Evolutionary conservation across 768 basidiomycete genomes (phyloP).

Genomic region (Tricholoma sp.): DNA sequence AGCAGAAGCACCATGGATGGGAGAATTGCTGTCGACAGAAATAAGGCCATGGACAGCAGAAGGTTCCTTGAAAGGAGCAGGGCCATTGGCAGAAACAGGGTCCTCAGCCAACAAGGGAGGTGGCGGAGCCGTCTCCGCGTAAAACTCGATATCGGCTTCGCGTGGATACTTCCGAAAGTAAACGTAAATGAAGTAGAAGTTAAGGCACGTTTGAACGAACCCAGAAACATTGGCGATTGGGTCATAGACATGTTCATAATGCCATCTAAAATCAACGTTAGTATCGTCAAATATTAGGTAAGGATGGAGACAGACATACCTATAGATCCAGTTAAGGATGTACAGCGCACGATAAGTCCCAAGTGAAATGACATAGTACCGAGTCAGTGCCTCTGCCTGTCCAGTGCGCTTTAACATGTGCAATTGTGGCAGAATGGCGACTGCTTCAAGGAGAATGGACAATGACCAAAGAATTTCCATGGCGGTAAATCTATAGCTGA

Average conservation of each 20-base stretch:
- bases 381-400: neutral
- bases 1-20: too few relatives aligned
- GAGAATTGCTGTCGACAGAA: too few relatives aligned
- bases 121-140: neutral
- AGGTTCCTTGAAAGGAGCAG: neutral
- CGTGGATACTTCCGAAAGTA: neutral
- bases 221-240: neutral
- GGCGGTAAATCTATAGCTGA: neutral
- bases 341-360: conserved; percentile 1
- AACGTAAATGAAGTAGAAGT: conserved; percentile 1
- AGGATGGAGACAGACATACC: neutral
- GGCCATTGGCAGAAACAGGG: neutral
- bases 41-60: neutral
- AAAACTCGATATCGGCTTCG: neutral
- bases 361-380: conserved; percentile 1
- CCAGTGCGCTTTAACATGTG: neutral
- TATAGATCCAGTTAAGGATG: conserved; percentile 1
- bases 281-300: neutral
- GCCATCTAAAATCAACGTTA: neutral
- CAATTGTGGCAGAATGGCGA: neutral
- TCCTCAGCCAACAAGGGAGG: neutral
- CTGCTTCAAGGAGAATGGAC: conserved; percentile 1
- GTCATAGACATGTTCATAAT: neutral
- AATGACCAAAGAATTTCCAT: neutral
- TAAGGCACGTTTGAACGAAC: neutral